Evolutionary conservation across 129 eudicot genomes (phyloP), one percentile per base, ranked within the genome.

Genomic region (Centella asiatica): DNA sequence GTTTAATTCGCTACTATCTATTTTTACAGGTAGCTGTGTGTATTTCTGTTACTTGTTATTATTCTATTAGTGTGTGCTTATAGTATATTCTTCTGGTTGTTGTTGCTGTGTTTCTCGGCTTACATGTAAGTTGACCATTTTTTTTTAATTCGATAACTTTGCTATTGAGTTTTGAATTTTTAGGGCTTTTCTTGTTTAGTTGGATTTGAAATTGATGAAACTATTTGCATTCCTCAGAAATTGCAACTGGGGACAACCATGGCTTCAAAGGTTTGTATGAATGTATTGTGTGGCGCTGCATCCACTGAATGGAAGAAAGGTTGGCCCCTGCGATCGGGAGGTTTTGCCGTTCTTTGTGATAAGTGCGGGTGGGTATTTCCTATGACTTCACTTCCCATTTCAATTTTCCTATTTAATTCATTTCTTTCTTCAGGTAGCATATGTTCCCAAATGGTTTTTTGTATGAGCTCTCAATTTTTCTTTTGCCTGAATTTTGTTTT

Each of bases 321-420:
- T 37, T 92, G 99, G 96, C 78, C 76, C 65, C 71, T 92, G 84
- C 94, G 90, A 74, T 87, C 90, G 68, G 92, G 86, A 72, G 96
- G 71, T 56, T 82, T 68, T 65, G 88, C 96, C 17, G 61, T 67
- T 67, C 94, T 92, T 50, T 92, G 99, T 74, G 40, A 51, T 62
- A 76, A 70, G 34, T 92, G 96, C 86, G 96, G 99, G 99, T 92
- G 90, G 83, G 90, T 92, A 77, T 54, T 54, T 27, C 59, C 1
- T 6, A 6, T 48, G 1, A 19, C 0, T n/a, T n/a, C 13, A 8
- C 22, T n/a, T 19, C 54, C 26, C 42, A 13, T 3, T 37, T 37
- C 12, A 10, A 12, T 12, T 9, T 51, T 51, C 57, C 7, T 11
- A 19, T 49, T 49, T 7, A 23, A 17, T 48, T 48, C 54, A 48